A percentile compares a stretch with the other conserved stretches of the same genome.
Conservation (phyloP, 495 filamentous ascomycete species). For the Mytilinidion resinicola region DNA sequence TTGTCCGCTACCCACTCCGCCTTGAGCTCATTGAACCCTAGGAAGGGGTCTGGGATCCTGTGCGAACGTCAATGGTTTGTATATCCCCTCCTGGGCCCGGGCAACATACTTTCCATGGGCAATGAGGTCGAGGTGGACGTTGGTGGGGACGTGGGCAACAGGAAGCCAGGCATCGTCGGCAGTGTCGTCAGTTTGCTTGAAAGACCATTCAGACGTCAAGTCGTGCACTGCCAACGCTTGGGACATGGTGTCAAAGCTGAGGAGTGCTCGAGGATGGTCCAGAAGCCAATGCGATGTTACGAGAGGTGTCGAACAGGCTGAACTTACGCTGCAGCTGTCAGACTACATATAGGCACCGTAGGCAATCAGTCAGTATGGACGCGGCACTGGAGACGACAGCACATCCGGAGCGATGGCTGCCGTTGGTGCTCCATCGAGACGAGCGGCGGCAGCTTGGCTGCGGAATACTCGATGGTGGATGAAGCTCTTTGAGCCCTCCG, state of each 20-base stretch:
- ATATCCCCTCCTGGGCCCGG: constrained; percentile 11
- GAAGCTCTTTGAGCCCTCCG: constrained; percentile 9
- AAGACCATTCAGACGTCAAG: constrained; percentile 30
- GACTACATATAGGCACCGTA: constrained; percentile 17
- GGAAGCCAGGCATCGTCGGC: constrained; percentile 31
- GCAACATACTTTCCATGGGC: constrained; percentile 33
- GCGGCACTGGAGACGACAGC: constrained; percentile 8
- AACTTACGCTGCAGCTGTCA: background rate
- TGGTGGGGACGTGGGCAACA: constrained; percentile 33
- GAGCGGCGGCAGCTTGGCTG: constrained; percentile 20
- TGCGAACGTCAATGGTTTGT: background rate
- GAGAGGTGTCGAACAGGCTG: background rate
- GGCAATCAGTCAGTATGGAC: constrained; percentile 9
- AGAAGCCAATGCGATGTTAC: background rate
- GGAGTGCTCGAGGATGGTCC: background rate
- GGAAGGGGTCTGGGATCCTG: constrained; percentile 38
- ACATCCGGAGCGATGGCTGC: constrained; percentile 24
- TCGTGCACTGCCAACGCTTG: constrained; percentile 26
- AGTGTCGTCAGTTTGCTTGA: constrained; percentile 31
- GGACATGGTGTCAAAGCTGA: constrained; percentile 14
- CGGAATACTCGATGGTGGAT: constrained; percentile 8
- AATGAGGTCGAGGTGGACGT: constrained; percentile 37
- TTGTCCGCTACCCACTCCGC: constrained; percentile 36
- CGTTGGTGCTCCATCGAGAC: constrained; percentile 22
- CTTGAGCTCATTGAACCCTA: constrained; percentile 36